Evolutionary conservation across 352 stramenopile species (phyloP).

Genomic region (Nothophytophthora sp.): DNA sequence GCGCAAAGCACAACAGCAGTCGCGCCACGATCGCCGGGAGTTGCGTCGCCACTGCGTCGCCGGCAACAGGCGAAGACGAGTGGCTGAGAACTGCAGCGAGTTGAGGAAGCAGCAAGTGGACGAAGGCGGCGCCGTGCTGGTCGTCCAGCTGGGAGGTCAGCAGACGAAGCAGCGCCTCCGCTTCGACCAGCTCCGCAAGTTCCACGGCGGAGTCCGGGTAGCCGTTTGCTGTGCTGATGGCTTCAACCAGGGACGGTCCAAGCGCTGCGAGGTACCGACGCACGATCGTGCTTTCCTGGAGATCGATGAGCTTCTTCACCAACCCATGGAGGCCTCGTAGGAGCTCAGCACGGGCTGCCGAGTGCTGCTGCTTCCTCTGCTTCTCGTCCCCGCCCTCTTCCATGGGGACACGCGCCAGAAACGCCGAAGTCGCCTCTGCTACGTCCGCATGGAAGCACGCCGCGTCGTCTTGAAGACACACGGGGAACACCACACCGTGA

Average conservation of each 20-base stretch:
- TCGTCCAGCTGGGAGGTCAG: conserved; percentile 53
- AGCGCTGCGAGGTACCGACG: conserved; percentile 52
- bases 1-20: conserved; percentile 53
- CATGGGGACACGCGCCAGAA: conserved; percentile 13
- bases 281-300: conserved; percentile 29
- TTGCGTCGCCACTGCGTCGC: conserved; percentile 19
- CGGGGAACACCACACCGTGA: conserved; percentile 33
- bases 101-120: conserved; percentile 60
- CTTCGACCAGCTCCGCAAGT: conserved; percentile 39
- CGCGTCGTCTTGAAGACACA: conserved; percentile 24
- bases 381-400: conserved; percentile 8
- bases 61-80: conserved; percentile 3
- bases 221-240: conserved; percentile 20
- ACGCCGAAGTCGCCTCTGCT: conserved; percentile 12
- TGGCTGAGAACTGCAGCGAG: conserved; percentile 39
- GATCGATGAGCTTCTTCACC: conserved; percentile 48
- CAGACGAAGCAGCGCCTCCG: conserved; percentile 49
- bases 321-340: conserved; percentile 37
- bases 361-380: conserved; percentile 25
- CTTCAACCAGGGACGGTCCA: conserved; percentile 38
- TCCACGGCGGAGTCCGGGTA: conserved; percentile 22
- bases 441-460: conserved; percentile 44
- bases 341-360: conserved; percentile 22
- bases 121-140: conserved; percentile 43
- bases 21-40: conserved; percentile 29